Evolutionary conservation across 164 flowering plant species (phyloP).

Genomic region (Santalum album): DNA sequence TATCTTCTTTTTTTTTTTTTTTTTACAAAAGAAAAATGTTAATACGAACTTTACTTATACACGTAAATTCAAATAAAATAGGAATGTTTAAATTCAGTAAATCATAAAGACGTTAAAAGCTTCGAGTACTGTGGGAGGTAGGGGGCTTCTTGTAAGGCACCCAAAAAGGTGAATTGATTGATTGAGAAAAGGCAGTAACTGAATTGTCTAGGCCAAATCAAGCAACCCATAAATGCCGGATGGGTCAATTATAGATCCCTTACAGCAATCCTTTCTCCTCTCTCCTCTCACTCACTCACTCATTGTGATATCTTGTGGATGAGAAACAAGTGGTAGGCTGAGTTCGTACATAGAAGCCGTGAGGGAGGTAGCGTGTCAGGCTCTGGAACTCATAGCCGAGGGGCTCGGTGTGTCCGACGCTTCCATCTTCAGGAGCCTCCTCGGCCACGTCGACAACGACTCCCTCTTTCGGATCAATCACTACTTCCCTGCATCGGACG

Average conservation of each 20-base stretch:
- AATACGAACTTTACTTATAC: too few relatives aligned
- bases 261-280: too few relatives aligned
- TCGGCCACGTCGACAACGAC: conserved; percentile 40
- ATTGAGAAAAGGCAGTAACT: conserved; percentile 4
- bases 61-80: too few relatives aligned
- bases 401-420: conserved; percentile 32
- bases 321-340: conserved; percentile 23
- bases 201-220: not conserved
- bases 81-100: too few relatives aligned
- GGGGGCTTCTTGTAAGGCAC: too few relatives aligned
- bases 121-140: too few relatives aligned
- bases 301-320: not conserved
- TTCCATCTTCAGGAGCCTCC: conserved; percentile 30
- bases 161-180: too few relatives aligned
- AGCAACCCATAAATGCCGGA: not conserved
- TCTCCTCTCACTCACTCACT: too few relatives aligned
- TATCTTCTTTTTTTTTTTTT: too few relatives aligned
- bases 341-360: conserved; percentile 30
- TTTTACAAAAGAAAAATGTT: too few relatives aligned
- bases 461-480: conserved; percentile 45
- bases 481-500: conserved; percentile 26
- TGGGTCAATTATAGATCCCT: too few relatives aligned
- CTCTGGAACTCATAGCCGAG: conserved; percentile 46
- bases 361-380: conserved; percentile 31
- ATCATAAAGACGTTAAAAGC: too few relatives aligned